Evolutionary conservation across 208 protist genomes (phyloP).

Genomic region (Crithidia brevicula): DNA sequence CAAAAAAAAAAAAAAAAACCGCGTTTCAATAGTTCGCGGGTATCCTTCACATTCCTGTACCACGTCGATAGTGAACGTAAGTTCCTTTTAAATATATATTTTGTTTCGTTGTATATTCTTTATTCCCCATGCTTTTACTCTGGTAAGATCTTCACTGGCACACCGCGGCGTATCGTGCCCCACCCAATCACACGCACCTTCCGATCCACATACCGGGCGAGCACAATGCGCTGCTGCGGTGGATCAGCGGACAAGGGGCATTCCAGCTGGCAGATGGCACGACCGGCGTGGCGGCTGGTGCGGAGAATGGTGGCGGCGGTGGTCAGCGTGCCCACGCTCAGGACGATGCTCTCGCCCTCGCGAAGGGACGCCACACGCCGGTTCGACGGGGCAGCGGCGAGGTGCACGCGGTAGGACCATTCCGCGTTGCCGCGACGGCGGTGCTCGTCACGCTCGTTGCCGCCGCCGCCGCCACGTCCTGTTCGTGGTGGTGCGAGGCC

Average conservation of each 20-base stretch:
- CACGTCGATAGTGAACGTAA: too few relatives aligned
- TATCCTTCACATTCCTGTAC: too few relatives aligned
- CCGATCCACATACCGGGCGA: constrained; percentile 97
- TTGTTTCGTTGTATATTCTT: neutral
- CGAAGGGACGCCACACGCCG: constrained; percentile 93
- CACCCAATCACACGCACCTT: constrained; percentile 98
- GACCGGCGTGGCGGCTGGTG: constrained; percentile 91
- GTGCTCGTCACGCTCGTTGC: neutral
- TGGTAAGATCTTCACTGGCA: constrained; percentile 45
- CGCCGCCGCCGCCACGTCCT: neutral
- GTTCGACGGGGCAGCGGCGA: neutral
- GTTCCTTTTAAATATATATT: too few relatives aligned
- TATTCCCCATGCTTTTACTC: constrained; percentile 1
- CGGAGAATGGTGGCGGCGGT: constrained; percentile 96
- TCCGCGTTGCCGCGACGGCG: neutral
- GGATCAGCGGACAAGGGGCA: constrained; percentile 95
- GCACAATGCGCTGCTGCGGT: constrained; percentile 97
- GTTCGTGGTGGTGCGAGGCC: constrained; percentile 44
- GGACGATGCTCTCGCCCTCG: constrained; percentile 97
- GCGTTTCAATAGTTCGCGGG: too few relatives aligned
- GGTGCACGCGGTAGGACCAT: constrained; percentile 16
- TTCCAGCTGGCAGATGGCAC: constrained; percentile 96
- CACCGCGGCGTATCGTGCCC: constrained; percentile 84
- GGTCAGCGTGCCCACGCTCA: constrained; percentile 99
- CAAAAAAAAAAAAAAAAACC: too few relatives aligned